Conservation (phyloP, 2,329 filamentous ascomycete species). For the Neonectria sp. region DNA sequence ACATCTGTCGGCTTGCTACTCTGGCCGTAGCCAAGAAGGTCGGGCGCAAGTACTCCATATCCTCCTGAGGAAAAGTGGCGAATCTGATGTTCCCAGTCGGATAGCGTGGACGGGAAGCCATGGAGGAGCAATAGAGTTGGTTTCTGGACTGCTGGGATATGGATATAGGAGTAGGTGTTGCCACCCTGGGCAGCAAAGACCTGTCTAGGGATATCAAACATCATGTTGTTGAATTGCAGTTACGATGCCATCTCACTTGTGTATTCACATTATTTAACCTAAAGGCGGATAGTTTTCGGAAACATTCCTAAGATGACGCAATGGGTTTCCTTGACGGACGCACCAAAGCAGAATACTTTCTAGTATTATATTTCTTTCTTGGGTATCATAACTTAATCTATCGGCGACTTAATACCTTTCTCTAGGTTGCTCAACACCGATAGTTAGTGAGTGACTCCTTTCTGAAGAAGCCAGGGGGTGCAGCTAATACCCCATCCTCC, state of each 20-base stretch:
- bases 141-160: conserved; percentile 35
- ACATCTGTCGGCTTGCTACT: conserved; percentile 51
- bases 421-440: background rate
- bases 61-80: conserved; percentile 51
- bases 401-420: background rate
- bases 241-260: background rate
- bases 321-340: background rate
- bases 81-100: conserved; percentile 61
- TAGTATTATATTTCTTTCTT: background rate
- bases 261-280: background rate
- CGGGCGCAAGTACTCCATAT: conserved; percentile 60
- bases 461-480: background rate
- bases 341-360: background rate
- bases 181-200: conserved; percentile 35
- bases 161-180: conserved; percentile 51
- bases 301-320: conserved; percentile 36
- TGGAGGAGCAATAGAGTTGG: conserved; percentile 63
- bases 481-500: background rate
- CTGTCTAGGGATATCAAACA: conserved; percentile 8
- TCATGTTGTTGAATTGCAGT: conserved; percentile 19
- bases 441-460: background rate
- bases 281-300: conserved; percentile 46
- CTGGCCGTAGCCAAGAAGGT: conserved; percentile 58
- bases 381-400: background rate
- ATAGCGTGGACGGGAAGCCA: conserved; percentile 62